Base-by-base conservation (phyloP, 768 basidiomycete genomes). In the Tulasnella sp. region DNA sequence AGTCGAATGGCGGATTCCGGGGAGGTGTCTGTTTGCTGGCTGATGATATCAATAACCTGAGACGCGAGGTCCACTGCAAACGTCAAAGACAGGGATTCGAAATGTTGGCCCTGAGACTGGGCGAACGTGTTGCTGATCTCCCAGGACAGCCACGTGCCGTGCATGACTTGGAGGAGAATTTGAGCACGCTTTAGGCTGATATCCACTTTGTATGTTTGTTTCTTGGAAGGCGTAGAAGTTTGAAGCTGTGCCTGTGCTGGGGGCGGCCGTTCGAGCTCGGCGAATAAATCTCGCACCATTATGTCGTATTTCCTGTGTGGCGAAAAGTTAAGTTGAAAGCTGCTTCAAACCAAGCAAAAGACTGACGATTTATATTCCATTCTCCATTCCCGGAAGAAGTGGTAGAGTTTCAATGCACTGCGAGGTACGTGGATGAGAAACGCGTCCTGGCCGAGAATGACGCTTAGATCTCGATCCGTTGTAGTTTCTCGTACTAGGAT, bases 121-220 rank as follows among this genome's bases (percentile, higher is more conserved):
- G 83, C 83, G 10, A 89, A 83, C 0, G 85, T 87, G 73, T 90
- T 85, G 77, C 88, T 85, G 29, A 90, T 84, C 77, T 90, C 88
- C 92, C 91, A 94, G 10, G 92, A 90, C 42, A 95, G 83, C 93
- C 93, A 95, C 1, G 93, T 95, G 26, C 93, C 93, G 79, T 91
- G 92, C 91, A 95, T 93, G 55, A 95, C 90, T 81, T 94, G 93
- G 7, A 95, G 87, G 4, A 89, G 88, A 11, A 93, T 85, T 35
- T 88, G 87, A 32, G 90, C 82, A 29, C 87, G 87, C 5, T 83
- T 81, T 11, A 93, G 77, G 51, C 51, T 37, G 86, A 86, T 5
- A 88, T 55, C 82, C 74, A 44, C 79, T 7, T 79, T 42, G 32
- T 74, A 81, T 79, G 40, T 35, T 13, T 42, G 70, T 42, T 70